Conservation (phyloP, 2,329 filamentous ascomycete species). For the Sphaerulina vaccinii region DNA sequence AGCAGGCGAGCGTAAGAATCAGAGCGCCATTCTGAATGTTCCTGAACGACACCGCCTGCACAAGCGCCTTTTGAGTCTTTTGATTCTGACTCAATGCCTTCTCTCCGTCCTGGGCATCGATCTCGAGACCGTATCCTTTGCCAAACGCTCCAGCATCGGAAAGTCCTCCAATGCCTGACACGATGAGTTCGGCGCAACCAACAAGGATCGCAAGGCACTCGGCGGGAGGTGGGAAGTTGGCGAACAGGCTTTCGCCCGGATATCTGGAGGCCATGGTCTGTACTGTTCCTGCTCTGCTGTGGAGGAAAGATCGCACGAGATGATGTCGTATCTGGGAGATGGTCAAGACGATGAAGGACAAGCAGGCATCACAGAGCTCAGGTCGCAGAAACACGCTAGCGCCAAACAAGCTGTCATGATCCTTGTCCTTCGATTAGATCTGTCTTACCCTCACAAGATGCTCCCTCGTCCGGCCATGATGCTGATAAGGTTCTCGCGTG, state of each 20-base stretch:
- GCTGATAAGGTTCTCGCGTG: too few relatives aligned
- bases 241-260: constrained; percentile 21
- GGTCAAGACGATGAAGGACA: too few relatives aligned
- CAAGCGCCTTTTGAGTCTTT: constrained; percentile 30
- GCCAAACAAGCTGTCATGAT: not conserved
- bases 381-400: not conserved
- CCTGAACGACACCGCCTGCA: constrained; percentile 32
- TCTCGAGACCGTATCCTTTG: constrained; percentile 37
- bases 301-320: not conserved
- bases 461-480: too few relatives aligned
- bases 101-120: constrained; percentile 20
- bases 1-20: constrained; percentile 34
- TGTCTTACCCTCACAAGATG: too few relatives aligned
- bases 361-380: not conserved
- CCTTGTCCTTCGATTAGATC: too few relatives aligned
- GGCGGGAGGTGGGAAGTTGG: constrained; percentile 36
- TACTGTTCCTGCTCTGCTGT: not conserved
- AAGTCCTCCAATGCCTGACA: constrained; percentile 38
- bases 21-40: constrained; percentile 36
- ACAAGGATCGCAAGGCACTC: constrained; percentile 39
- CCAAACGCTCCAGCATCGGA: constrained; percentile 36
- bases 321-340: too few relatives aligned
- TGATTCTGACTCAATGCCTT: constrained; percentile 24
- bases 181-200: constrained; percentile 34
- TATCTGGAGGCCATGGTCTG: constrained; percentile 22